phyloP scores from a whole-genome alignment of 2,329 filamentous ascomycete species.

The Penicillium verrucosum region DNA sequence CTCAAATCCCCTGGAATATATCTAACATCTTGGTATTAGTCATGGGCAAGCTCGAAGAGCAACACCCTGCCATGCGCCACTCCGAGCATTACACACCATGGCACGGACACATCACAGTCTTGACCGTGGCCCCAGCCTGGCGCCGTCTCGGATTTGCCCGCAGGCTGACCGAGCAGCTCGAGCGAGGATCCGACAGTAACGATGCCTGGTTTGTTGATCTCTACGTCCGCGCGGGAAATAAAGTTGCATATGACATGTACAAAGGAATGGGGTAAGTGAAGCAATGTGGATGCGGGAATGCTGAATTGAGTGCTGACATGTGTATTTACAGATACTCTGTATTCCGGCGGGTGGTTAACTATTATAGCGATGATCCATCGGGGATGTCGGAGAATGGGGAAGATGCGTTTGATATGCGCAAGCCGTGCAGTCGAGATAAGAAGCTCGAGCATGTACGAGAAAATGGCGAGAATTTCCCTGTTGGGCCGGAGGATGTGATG shows the following conservation, averaged over 20 bases:
- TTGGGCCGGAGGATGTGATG: slow-evolving; percentile 74
- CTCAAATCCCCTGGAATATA: background rate
- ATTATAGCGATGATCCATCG: slow-evolving; percentile 83
- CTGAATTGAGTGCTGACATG: slow-evolving; percentile 1
- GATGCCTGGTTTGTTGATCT: slow-evolving; percentile 94
- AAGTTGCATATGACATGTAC: slow-evolving; percentile 83
- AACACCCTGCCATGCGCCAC: slow-evolving; percentile 67
- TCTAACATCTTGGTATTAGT: slow-evolving; percentile 47
- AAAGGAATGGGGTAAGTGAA: slow-evolving; percentile 70
- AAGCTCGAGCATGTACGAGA: slow-evolving; percentile 71
- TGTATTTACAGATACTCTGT: slow-evolving; percentile 62
- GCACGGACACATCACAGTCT: slow-evolving; percentile 95
- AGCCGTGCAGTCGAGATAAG: slow-evolving; percentile 78
- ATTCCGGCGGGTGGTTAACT: slow-evolving; percentile 81
- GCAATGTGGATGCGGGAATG: background rate
- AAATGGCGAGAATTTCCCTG: slow-evolving; percentile 73
- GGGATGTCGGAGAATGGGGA: slow-evolving; percentile 59
- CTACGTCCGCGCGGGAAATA: slow-evolving; percentile 86
- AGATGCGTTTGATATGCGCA: slow-evolving; percentile 97
- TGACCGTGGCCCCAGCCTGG: slow-evolving; percentile 85
- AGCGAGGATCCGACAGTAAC: slow-evolving; percentile 75
- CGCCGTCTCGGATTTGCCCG: slow-evolving; percentile 84
- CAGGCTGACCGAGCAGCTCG: slow-evolving; percentile 74
- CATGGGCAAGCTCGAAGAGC: slow-evolving; percentile 94
- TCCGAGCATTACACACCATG: slow-evolving; percentile 95